Evolutionary conservation across 116 monocot species (phyloP), one percentile per base, ranked within the genome.

Genomic region (Trichopus zeylanicus): DNA sequence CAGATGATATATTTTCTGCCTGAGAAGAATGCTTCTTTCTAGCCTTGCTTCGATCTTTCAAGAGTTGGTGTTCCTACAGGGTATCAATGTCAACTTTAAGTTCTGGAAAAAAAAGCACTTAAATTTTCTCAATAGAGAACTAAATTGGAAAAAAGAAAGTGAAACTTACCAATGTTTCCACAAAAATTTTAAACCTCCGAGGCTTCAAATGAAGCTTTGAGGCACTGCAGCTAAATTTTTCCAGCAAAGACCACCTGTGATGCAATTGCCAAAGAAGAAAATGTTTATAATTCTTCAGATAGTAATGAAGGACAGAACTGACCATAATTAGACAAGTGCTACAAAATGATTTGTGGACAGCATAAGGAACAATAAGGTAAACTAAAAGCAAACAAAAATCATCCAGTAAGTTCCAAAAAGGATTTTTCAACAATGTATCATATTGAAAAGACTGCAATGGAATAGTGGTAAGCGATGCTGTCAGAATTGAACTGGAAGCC

Each of bases 191-290:
- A 68, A 90, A 95, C 63, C 95, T 84, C 52, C 95, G 76, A 66
- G 95, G 95, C 62, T 95, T 95, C 59, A 84, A 68, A 74, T 86
- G 91, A 68, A 95, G 74, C 51, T 95, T 95, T 60, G 95, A 95
- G 48, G 95, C 86, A 57, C 87, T 84, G 42, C 95, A 95, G 57
- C 95, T 95, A 59, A 76, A 81, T 61, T 95, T 95, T 71, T 95
- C 95, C 64, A 95, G 87, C 66, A 95, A 79, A 29, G 90, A 87
- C 95, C 95, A 95, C 95, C 95, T 95, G 74, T 31, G 18, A 61
- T 25, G 27, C 29, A 68, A 64, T 30, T 33, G 25, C 16, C 15
- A 59, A 55, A 25, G 10, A 53, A 29, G 49, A 52, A 48, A 7
- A 22, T 6, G 26, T 1, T 31, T 65, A 28, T 22, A n/a, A 46